These are phyloP conservation scores for Vigna hirtella DNA, from an alignment of 306 rosid genomes.

Conservation along the genomic window DNA sequence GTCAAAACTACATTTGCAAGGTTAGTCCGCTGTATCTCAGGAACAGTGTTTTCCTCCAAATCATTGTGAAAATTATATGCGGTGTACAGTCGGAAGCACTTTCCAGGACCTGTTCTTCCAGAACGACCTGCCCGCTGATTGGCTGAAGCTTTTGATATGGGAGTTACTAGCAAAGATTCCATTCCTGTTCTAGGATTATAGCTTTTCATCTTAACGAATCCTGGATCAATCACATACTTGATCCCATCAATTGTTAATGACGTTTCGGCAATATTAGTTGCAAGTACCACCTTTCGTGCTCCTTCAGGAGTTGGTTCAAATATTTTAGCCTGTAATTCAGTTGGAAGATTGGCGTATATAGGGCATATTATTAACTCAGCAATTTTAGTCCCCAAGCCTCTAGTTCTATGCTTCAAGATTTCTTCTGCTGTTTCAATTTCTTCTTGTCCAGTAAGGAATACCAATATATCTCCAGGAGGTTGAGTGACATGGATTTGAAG, in stretches of 20 bases:
- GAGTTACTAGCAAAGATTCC: slow-evolving; percentile 85
- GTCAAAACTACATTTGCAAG: slow-evolving; percentile 90
- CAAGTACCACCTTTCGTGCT: slow-evolving; percentile 94
- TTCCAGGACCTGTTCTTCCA: slow-evolving; percentile 98
- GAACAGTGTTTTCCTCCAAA: slow-evolving; percentile 87
- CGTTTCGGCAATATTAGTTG: slow-evolving; percentile 97
- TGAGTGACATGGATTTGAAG: slow-evolving; percentile 96
- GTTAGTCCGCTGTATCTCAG: slow-evolving; percentile 93
- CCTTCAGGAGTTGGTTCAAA: slow-evolving; percentile 99
- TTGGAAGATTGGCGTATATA: slow-evolving; percentile 93
- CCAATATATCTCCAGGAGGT: slow-evolving; percentile 87
- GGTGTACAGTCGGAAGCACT: slow-evolving; percentile 88
- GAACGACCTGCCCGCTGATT: slow-evolving; percentile 95
- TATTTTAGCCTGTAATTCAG: slow-evolving; percentile 92
- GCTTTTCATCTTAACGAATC: slow-evolving; percentile 72
- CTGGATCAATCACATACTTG: slow-evolving; percentile 96
- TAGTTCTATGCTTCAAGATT: slow-evolving; percentile 84
- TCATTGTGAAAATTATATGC: slow-evolving; percentile 77
- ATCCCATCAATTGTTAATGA: slow-evolving; percentile 97
- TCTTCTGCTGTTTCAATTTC: slow-evolving; percentile 98
- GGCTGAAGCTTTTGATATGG: slow-evolving; percentile 97
- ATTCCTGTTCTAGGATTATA: slow-evolving; percentile 89
- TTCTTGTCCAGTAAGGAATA: slow-evolving; percentile 96
- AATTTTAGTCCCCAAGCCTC: slow-evolving; percentile 93
- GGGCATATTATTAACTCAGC: slow-evolving; percentile 95